A percentile compares a stretch with the other conserved stretches of the same genome.
Evolutionary conservation across 2,329 filamentous ascomycete genomes (phyloP).

Genomic region (Colletotrichum melonis): DNA sequence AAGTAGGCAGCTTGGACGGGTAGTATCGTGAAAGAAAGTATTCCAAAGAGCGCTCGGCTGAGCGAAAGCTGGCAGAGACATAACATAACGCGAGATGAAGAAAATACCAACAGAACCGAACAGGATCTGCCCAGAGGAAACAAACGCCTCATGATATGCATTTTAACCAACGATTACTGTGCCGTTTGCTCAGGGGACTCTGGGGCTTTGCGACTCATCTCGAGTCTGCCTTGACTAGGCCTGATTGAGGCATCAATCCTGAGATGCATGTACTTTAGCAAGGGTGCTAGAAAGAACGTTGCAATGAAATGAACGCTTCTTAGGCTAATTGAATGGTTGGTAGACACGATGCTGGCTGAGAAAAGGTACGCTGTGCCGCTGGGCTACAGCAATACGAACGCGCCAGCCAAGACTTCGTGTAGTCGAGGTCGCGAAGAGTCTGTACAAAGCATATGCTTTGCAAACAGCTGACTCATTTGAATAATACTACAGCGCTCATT

Average conservation of each 20-base stretch:
- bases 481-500: neutral
- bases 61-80: constrained; percentile 62
- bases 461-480: neutral
- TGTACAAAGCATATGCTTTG: too few relatives aligned
- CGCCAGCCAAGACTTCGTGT: neutral
- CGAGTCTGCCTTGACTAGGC: constrained; percentile 25
- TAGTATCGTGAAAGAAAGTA: neutral
- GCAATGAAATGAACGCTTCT: neutral
- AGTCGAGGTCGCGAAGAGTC: neutral
- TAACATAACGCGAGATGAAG: neutral
- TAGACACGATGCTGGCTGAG: neutral
- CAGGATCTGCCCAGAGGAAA: neutral
- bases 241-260: neutral
- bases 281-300: neutral
- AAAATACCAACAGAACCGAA: neutral
- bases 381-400: constrained; percentile 12
- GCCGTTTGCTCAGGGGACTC: neutral
- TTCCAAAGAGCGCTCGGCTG: constrained; percentile 36
- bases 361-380: constrained; percentile 16
- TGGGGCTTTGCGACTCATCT: constrained; percentile 11
- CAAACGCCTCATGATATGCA: constrained; percentile 3
- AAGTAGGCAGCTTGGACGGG: constrained; percentile 15
- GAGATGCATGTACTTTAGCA: neutral
- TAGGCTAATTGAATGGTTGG: constrained; percentile 4
- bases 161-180: neutral